Evolutionary conservation across 2,329 filamentous ascomycete species (phyloP), one percentile per base, ranked within the genome.

Genomic region (Chaetomium sp.): DNA sequence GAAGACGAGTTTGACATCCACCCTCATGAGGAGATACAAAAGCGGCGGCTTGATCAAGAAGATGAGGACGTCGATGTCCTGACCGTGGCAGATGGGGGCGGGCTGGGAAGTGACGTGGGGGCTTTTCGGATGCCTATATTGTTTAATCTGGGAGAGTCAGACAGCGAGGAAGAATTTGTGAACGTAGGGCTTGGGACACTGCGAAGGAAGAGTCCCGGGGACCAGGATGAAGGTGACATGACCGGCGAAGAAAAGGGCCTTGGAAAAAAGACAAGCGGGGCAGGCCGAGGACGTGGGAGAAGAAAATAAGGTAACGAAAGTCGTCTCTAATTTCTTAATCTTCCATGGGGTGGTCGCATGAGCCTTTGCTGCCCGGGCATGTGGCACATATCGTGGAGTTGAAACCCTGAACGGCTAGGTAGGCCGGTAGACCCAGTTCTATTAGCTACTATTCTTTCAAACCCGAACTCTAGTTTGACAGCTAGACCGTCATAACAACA

Each of bases 1-100:
- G 94, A 99, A 72, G 94, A 99, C 69, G 94, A 99, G 68, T 99
- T 99, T 65, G 95, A 99, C 70, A 95, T 97, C 55, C 94, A 97
- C 68, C 91, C 91, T 0, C 87, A 92, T 56, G 92, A 96, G 68
- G 92, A 97, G 70, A 86, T 97, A 54, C 90, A 95, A 68, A 92
- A 96, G 70, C 84, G 92, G 35, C 83, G 91, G 44, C 78, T 97
- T 2, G 91, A 97, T 68, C 80, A 87, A 10, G 94, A 99, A 72
- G 94, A 97, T 65, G 94, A 97, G 69, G 86, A 91, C 56, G 86
- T 97, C 4, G 94, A 99, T 66, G 90, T 96, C 1, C 74, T 96
- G 55, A 91, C 88, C 0, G 76, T 89, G 45, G 87, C 80, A 34
- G 84, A 85, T 65, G 79, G 76, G 32, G 81, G 76, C 19, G 81